These are phyloP conservation scores for Silene coronaria DNA, from an alignment of 179 eudicot species.

Conservation along the genomic window DNA sequence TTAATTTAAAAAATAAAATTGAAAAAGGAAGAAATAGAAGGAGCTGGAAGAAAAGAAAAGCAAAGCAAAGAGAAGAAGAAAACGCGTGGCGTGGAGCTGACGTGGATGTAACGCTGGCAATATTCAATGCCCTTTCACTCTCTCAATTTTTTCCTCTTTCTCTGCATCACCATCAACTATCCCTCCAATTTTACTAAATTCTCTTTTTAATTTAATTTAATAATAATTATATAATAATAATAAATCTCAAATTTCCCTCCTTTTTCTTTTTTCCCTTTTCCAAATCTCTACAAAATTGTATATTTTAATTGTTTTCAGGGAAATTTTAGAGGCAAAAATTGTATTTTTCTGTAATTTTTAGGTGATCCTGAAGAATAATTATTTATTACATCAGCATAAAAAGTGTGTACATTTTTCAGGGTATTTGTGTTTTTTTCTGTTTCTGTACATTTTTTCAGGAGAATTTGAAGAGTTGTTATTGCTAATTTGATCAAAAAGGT, in stretches of 20 bases:
- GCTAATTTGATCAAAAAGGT: slow-evolving; percentile 14
- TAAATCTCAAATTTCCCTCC: slow-evolving; percentile 27
- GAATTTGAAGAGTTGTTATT: slow-evolving; percentile 8
- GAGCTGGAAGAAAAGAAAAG: slow-evolving; percentile 24
- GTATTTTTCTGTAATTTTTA: slow-evolving; percentile 12
- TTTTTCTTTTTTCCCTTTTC: slow-evolving; percentile 1
- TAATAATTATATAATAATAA: not conserved
- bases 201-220: not conserved
- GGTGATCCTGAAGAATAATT: not conserved
- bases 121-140: slow-evolving; percentile 13
- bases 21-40: not conserved
- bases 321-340: slow-evolving; percentile 5
- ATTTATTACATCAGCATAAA: not conserved
- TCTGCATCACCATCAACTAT: slow-evolving; percentile 18
- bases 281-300: not conserved
- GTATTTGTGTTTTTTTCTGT: not conserved
- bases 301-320: not conserved
- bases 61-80: slow-evolving; percentile 9
- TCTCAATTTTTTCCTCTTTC: slow-evolving; percentile 10
- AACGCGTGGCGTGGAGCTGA: slow-evolving; percentile 31
- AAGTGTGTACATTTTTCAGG: not conserved
- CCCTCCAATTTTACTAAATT: not conserved
- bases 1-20: too few relatives aligned
- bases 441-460: slow-evolving; percentile 12
- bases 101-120: slow-evolving; percentile 43